These are phyloP conservation scores for Aspergillus puulaauensis DNA, from an alignment of 2,329 filamentous ascomycete genomes.

Conservation along the genomic window DNA sequence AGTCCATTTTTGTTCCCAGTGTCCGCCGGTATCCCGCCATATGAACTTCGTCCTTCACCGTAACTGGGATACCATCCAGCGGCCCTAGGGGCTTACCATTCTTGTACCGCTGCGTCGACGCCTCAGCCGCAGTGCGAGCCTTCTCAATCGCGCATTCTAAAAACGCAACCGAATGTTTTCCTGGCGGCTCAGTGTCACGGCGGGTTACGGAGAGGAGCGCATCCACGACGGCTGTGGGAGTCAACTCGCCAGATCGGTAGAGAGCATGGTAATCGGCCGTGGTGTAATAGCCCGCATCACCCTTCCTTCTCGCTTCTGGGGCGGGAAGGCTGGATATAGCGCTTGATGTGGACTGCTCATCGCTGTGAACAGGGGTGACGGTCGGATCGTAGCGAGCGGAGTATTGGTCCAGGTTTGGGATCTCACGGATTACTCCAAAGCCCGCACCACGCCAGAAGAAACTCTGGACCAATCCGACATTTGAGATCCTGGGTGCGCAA, in stretches of 20 bases:
- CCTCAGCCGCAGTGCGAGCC: slow-evolving; percentile 66
- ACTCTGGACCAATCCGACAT: slow-evolving; percentile 60
- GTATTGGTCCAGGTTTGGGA: slow-evolving; percentile 55
- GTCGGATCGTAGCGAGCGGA: slow-evolving; percentile 57
- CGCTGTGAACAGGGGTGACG: slow-evolving; percentile 48
- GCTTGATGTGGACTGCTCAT: slow-evolving; percentile 13
- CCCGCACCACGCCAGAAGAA: slow-evolving; percentile 71
- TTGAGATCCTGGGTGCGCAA: slow-evolving; percentile 52
- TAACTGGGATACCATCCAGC: slow-evolving; percentile 79
- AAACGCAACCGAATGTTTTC: slow-evolving; percentile 71
- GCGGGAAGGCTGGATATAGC: slow-evolving; percentile 21
- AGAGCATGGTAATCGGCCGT: slow-evolving; percentile 74
- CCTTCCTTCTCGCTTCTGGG: slow-evolving; percentile 37
- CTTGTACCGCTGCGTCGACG: slow-evolving; percentile 71
- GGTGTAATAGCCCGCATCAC: slow-evolving; percentile 59
- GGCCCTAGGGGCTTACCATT: slow-evolving; percentile 64
- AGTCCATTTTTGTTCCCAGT: slow-evolving; percentile 63
- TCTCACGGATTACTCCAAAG: slow-evolving; percentile 58
- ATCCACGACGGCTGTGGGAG: slow-evolving; percentile 70
- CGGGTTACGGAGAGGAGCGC: slow-evolving; percentile 70
- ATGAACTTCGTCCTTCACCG: slow-evolving; percentile 78
- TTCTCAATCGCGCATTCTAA: slow-evolving; percentile 64
- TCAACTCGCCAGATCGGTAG: slow-evolving; percentile 68
- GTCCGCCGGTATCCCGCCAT: slow-evolving; percentile 69
- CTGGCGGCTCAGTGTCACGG: slow-evolving; percentile 53